Conservation (phyloP, 1,139 yeast species). For the Arxiozyma slooffiae region DNA sequence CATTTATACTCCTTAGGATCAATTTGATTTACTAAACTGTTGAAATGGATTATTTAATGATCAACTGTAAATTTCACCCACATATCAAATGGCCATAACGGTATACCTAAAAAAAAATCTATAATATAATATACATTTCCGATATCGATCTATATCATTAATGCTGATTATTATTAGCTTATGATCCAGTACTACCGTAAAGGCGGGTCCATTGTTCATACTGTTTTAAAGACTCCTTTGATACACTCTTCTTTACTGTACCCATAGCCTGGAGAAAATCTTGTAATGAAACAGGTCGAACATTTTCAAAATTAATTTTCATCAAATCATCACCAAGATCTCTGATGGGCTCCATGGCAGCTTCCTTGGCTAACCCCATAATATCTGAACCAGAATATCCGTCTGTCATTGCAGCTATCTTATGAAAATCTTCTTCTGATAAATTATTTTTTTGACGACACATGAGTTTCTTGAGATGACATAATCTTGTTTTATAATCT, state of each 20-base stretch:
- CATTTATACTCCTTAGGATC: not conserved
- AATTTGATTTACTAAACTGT: no score
- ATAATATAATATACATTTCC: no score
- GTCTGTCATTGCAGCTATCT: constrained; percentile 40
- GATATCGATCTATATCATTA: not conserved
- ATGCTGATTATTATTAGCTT: not conserved
- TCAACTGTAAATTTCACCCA: not conserved
- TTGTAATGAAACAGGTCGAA: constrained; percentile 41
- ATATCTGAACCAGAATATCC: constrained; percentile 60
- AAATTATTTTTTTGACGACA: constrained; percentile 31
- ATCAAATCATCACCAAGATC: constrained; percentile 49
- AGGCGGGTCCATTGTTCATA: constrained; percentile 45
- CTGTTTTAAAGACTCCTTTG: constrained; percentile 41
- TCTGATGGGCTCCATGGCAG: constrained; percentile 65
- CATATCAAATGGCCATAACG: not conserved
- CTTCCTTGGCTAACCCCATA: constrained; percentile 57
- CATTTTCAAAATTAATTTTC: constrained; percentile 44
- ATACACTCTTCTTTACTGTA: constrained; percentile 50
- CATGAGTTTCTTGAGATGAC: constrained; percentile 43
- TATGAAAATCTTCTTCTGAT: constrained; percentile 40
- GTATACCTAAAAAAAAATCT: not conserved
- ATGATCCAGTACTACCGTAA: constrained; percentile 34
- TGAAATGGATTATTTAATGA: no score
- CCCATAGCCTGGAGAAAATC: constrained; percentile 46
- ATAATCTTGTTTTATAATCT: constrained; percentile 45